Percentiles rank a stretch among this genome's conserved stretches.
Evolutionary conservation across 2,329 filamentous ascomycete genomes (phyloP).

Genomic region (Phaeoacremonium minimum): DNA sequence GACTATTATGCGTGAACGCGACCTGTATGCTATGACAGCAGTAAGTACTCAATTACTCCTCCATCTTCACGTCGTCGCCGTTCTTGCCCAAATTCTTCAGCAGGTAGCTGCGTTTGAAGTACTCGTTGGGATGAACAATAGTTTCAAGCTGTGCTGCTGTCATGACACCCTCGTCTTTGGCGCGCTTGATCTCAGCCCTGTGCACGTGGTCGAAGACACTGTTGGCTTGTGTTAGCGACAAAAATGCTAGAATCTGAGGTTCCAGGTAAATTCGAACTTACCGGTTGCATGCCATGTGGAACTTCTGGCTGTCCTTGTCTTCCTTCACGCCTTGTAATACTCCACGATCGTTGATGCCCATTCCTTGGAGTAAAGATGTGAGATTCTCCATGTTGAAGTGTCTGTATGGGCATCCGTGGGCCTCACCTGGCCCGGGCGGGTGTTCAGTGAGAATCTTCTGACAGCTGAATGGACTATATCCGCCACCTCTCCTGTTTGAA

Average conservation of each 20-base stretch:
- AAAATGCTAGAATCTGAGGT: slow-evolving; percentile 1
- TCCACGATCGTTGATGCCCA: slow-evolving; percentile 74
- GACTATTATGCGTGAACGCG: no score
- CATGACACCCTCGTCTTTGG: slow-evolving; percentile 71
- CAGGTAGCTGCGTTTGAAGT: slow-evolving; percentile 91
- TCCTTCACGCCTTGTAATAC: slow-evolving; percentile 79
- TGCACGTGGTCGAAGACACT: slow-evolving; percentile 87
- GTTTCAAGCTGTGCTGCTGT: slow-evolving; percentile 79
- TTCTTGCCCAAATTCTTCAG: slow-evolving; percentile 71
- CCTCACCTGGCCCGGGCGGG: slow-evolving; percentile 79
- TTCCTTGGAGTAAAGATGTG: slow-evolving; percentile 66
- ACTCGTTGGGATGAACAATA: slow-evolving; percentile 95
- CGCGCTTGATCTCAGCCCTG: slow-evolving; percentile 70
- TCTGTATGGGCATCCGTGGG: slow-evolving; percentile 93
- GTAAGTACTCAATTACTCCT: slow-evolving; percentile 32
- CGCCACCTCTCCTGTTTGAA: slow-evolving; percentile 76
- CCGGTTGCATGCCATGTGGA: slow-evolving; percentile 93
- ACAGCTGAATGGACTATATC: slow-evolving; percentile 89
- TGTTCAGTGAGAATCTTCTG: slow-evolving; percentile 93
- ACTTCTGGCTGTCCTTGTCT: slow-evolving; percentile 84
- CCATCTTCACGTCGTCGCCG: slow-evolving; percentile 51
- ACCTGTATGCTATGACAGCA: no score
- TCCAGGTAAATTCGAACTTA: slow-evolving; percentile 27
- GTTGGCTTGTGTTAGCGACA: background rate
- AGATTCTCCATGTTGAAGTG: slow-evolving; percentile 91